Evolutionary conservation across 1,284 basidiomycete genomes (phyloP), one percentile per base, ranked within the genome.

Genomic region (Jaminaea rosea): DNA sequence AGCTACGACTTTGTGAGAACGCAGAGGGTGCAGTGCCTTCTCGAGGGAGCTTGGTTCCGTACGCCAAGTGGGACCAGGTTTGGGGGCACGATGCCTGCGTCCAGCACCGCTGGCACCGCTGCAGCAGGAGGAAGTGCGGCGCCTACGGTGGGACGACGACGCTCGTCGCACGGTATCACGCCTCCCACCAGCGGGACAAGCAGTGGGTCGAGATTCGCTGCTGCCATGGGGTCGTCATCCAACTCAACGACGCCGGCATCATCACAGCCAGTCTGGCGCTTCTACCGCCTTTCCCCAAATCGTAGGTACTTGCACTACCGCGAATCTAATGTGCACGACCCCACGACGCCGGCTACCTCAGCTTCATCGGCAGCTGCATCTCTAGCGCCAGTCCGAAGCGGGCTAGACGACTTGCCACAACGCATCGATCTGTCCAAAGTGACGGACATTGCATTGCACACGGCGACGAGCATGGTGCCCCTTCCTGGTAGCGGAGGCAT

Each of bases 31-130:
- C 85, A 88, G 60, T 91, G 88, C 69, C 74, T 93, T 37, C 76
- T 88, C 45, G 85, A 88, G 67, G 88, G 88, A n/a, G 86, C 88
- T 29, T 92, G 88, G 88, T 91, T 92, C 75, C 80, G 86, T 59
- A 87, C 86, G 65, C 31, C 36, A 10, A 26, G 48, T 13, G 31
- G 28, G 6, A 10, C 29, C 9, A 8, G 13, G 19, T 15, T 9
- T 29, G 46, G 46, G 4, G 28, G 28, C 3, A 7, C 17, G 37
- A 10, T 15, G 37, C 4, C 21, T 7, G 4, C 21, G 41, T 7
- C 21, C 41, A 42, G 21, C 21, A 26, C 26, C 41, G n/a, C n/a
- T n/a, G 39, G 6, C 13, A 23, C 4, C 4, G 39, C 4, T 21
- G 39, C 19, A 6, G 39, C 15, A 6, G 19, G 19, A 6, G 4